These are phyloP conservation scores for Monilinia polystroma DNA, from an alignment of 2,329 filamentous ascomycete species.

Conservation along the genomic window DNA sequence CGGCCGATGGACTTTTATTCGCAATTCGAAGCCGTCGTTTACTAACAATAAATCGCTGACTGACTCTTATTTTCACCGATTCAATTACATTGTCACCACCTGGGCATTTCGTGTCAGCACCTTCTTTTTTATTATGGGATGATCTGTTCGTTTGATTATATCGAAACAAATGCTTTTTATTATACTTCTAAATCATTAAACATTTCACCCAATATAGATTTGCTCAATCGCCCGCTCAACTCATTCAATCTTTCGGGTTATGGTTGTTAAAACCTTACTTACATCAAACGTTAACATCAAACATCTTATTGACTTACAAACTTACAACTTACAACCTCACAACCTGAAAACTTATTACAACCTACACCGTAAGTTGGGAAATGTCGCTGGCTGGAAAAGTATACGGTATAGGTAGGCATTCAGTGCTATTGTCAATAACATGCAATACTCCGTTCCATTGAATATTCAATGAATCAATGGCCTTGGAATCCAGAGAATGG, in stretches of 20 bases:
- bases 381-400: neutral
- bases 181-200: neutral
- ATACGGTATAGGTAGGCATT: neutral
- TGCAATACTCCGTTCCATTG: neutral
- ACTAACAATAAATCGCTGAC: no score
- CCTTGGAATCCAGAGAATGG: no score
- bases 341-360: no score
- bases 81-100: neutral
- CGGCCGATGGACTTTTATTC: no score
- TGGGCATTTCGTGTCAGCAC: neutral
- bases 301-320: neutral
- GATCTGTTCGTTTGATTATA: neutral
- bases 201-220: no score
- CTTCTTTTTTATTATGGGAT: neutral
- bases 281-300: neutral
- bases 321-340: no score
- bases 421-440: conserved; percentile 1
- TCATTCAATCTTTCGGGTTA: neutral
- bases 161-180: neutral
- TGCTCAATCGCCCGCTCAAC: neutral
- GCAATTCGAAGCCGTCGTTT: no score
- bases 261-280: neutral
- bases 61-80: neutral
- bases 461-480: neutral
- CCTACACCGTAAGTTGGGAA: neutral